phyloP scores from a whole-genome alignment of 1,139 yeast species.

The Diutina catenulata region DNA sequence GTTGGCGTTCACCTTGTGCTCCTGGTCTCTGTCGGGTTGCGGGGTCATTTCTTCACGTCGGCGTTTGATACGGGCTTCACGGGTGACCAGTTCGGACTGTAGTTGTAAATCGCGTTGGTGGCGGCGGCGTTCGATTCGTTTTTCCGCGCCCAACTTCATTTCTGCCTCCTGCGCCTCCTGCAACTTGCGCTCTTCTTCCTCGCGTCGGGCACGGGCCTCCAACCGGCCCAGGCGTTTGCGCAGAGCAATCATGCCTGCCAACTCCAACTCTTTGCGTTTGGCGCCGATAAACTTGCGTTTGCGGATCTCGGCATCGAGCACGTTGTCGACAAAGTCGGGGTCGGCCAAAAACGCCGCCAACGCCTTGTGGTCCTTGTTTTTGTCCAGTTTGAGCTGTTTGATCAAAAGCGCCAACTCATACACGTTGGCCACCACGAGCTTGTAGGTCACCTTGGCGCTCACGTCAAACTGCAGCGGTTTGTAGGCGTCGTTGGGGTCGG shows the following conservation, averaged over 20 bases:
- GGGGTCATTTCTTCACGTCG: too few species aligned
- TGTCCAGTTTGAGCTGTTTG: conserved; percentile 11
- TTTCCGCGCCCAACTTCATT: conserved; percentile 1
- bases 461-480: conserved; percentile 22
- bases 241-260: conserved; percentile 35
- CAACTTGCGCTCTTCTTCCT: conserved; percentile 14
- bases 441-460: conserved; percentile 15
- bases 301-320: conserved; percentile 20
- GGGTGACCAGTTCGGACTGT: not conserved
- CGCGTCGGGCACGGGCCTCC: conserved; percentile 36
- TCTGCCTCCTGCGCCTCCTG: conserved; percentile 14
- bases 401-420: conserved; percentile 20
- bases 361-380: conserved; percentile 10
- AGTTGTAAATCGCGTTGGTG: conserved; percentile 2
- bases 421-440: conserved; percentile 21
- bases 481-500: conserved; percentile 19
- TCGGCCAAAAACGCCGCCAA: conserved; percentile 13
- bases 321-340: conserved; percentile 14
- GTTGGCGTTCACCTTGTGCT: too few species aligned
- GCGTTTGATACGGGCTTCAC: too few species aligned
- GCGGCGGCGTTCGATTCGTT: conserved; percentile 4
- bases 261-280: conserved; percentile 35
- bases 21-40: too few species aligned
- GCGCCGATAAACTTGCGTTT: conserved; percentile 31
- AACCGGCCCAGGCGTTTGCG: conserved; percentile 37